A percentile compares a stretch with the other conserved stretches of the same genome.
phyloP scores from a whole-genome alignment of 2,329 filamentous ascomycete genomes.

The Ciborinia camelliae region DNA sequence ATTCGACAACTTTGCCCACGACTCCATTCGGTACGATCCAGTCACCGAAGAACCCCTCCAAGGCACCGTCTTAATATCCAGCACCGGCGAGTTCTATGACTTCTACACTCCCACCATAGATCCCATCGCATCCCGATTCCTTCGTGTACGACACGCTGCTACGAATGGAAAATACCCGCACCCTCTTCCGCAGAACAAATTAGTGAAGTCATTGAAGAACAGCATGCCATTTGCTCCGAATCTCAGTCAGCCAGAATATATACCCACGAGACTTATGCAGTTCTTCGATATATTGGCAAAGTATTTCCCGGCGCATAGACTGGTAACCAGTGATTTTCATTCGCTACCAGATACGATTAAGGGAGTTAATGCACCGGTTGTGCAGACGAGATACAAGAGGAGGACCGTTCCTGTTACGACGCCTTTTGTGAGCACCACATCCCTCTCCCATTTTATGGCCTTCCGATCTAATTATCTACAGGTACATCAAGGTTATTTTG shows the following conservation, averaged over 20 bases:
- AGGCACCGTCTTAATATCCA: slow-evolving; percentile 82
- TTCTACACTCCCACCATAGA: slow-evolving; percentile 83
- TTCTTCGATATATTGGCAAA: slow-evolving; percentile 89
- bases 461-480: slow-evolving; percentile 39
- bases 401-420: slow-evolving; percentile 86
- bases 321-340: slow-evolving; percentile 89
- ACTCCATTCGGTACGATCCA: slow-evolving; percentile 86
- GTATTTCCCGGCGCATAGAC: slow-evolving; percentile 85
- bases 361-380: slow-evolving; percentile 88
- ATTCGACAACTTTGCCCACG: slow-evolving; percentile 97
- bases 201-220: slow-evolving; percentile 58
- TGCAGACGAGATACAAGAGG: slow-evolving; percentile 88
- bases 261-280: slow-evolving; percentile 91
- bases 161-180: slow-evolving; percentile 58
- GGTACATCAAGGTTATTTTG: slow-evolving; percentile 98
- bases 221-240: slow-evolving; percentile 70
- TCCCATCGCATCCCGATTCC: slow-evolving; percentile 75
- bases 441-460: not conserved
- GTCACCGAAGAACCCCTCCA: slow-evolving; percentile 79
- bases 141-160: slow-evolving; percentile 80
- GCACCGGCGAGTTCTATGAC: slow-evolving; percentile 85
- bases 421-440: slow-evolving; percentile 64
- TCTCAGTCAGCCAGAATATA: slow-evolving; percentile 82
- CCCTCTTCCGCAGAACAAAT: slow-evolving; percentile 55
- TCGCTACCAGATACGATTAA: slow-evolving; percentile 75